Evolutionary conservation across 2,329 filamentous ascomycete species (phyloP).

Genomic region (Microdochium bolleyi): DNA sequence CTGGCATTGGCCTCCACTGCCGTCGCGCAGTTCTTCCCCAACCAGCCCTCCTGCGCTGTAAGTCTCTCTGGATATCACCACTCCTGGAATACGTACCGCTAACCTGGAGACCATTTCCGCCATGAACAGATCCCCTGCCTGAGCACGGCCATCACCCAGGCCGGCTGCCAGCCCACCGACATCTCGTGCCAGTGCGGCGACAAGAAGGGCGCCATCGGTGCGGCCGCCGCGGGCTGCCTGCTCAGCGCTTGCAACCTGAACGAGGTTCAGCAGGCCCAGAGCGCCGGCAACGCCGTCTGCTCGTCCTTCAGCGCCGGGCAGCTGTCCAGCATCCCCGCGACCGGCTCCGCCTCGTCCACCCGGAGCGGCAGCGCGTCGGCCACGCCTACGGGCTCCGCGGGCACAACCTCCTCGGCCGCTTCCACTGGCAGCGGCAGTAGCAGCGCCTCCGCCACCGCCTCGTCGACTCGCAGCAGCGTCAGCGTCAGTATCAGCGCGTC

Average conservation of each 20-base stretch:
- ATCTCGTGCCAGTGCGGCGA: slow-evolving; percentile 41
- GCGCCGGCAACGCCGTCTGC: slow-evolving; percentile 22
- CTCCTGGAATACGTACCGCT: not conserved
- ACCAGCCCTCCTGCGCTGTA: slow-evolving; percentile 27
- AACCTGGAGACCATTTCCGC: not conserved
- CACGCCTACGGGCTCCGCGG: too few species aligned
- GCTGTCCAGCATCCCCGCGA: slow-evolving; percentile 6
- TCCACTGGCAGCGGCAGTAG: too few species aligned
- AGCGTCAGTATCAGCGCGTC: not conserved
- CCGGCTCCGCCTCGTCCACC: slow-evolving; percentile 2
- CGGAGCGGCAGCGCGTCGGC: slow-evolving; percentile 3
- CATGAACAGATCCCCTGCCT: slow-evolving; percentile 34
- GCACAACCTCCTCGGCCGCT: too few species aligned
- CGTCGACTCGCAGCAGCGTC: not conserved
- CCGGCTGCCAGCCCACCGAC: slow-evolving; percentile 37
- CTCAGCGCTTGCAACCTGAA: slow-evolving; percentile 16
- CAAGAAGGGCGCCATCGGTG: slow-evolving; percentile 19
- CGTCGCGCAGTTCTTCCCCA: slow-evolving; percentile 15
- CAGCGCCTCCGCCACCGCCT: too few species aligned
- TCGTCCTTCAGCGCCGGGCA: slow-evolving; percentile 15
- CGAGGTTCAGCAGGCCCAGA: slow-evolving; percentile 18
- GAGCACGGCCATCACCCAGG: slow-evolving; percentile 32
- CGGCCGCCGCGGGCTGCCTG: slow-evolving; percentile 20
- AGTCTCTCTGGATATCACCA: slow-evolving; percentile 6
- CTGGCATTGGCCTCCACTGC: not conserved